Base-by-base conservation (phyloP, 495 filamentous ascomycete genomes). In the Penicillium psychrofluorescens region DNA sequence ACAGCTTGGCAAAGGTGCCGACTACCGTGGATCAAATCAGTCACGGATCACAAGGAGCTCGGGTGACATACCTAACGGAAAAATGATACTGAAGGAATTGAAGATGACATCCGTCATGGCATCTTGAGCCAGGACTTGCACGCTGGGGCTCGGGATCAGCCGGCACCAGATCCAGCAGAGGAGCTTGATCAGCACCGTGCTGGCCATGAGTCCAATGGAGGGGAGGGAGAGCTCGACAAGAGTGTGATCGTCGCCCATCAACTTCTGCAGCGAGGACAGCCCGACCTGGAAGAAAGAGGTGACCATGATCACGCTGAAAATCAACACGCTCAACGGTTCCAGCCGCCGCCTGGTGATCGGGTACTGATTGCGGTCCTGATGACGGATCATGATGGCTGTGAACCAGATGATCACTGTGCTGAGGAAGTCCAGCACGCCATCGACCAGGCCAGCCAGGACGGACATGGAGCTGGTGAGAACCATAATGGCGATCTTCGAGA, bases 81-180 rank as follows among this genome's bases (percentile, higher is more conserved):
- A 57, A 49, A 86, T 78, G 49, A 96, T 95, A 46, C 84, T 89
- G 54, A 94, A 92, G 10, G 76, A 83, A 57, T 95, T 96, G 77
- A 96, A 96, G 10, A 96, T 74, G 8, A 96, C 86, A 56, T 84
- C 74, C 0, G 82, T 85, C 64, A 84, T 72, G 10, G 76, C 75
- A 46, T 80, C 75, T 49, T 81, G 70, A 3, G 84, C 86, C 31
- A 96, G 62, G 1, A 90, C 88, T 61, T 94, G 90, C 1, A 95
- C 89, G 45, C 82, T 87, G 8, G 85, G 89, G 55, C 95, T 95
- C 31, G 84, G 86, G 44, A 96, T 85, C 11, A 90, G 62, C 3
- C 88, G 86, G 59, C 90, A 95, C 85, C 85, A 96, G 27, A 95
- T 57, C 86, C 88, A 96, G 63, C 84, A 89, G n/a, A 76, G 42